phyloP scores from a whole-genome alignment of 805 yeast genomes.

The Metschnikowia aberdeeniae region DNA sequence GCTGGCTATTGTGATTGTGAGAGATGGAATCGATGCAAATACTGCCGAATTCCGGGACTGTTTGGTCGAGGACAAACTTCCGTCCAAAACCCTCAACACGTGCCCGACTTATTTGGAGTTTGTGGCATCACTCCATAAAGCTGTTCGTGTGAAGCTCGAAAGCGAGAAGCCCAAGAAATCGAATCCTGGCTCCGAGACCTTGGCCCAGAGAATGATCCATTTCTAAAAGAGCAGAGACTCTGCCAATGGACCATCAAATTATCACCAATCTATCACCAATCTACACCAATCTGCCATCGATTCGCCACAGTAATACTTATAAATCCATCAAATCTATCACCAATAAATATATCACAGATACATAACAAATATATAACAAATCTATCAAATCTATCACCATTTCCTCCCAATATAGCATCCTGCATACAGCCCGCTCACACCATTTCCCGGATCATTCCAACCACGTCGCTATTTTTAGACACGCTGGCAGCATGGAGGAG shows the following conservation, averaged over 20 bases:
- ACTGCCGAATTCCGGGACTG: constrained; percentile 50
- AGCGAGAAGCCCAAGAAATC: constrained; percentile 35
- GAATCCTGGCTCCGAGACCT: constrained; percentile 17
- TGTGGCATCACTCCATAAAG: constrained; percentile 62
- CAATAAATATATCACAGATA: no score
- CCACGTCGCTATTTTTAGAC: constrained; percentile 5
- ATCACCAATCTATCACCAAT: no score
- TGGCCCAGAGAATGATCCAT: constrained; percentile 39
- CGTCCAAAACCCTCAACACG: constrained; percentile 15
- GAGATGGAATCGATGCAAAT: constrained; percentile 62
- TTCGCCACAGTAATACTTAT: no score
- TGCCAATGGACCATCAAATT: no score
- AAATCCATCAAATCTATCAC: no score
- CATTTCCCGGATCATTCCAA: constrained; percentile 12
- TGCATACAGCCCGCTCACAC: constrained; percentile 5
- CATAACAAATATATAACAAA: no score
- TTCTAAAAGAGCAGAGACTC: constrained; percentile 20
- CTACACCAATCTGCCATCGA: no score
- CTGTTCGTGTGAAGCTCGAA: constrained; percentile 50
- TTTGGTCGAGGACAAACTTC: constrained; percentile 63
- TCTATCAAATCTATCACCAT: no score
- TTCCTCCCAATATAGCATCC: no score
- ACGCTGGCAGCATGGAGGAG: constrained; percentile 3
- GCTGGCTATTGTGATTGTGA: constrained; percentile 53
- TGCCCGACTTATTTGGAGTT: constrained; percentile 63